Base-by-base conservation (phyloP, 768 basidiomycete genomes). In the Hortiboletus flavorubellus region DNA sequence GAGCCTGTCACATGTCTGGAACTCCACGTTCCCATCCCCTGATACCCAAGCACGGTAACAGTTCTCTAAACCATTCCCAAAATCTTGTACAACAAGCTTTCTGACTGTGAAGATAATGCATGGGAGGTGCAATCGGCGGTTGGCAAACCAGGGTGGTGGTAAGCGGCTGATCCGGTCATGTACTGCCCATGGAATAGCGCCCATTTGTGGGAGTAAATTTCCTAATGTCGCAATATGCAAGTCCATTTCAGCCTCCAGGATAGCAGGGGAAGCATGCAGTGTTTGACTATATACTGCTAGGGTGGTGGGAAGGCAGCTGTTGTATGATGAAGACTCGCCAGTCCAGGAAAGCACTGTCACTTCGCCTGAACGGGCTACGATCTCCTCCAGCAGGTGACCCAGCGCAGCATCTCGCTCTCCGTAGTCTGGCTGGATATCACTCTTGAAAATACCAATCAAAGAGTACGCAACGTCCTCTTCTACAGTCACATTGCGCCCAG, bases 341-440 rank as follows among this genome's bases (percentile, higher is more conserved):
- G 34, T n/a, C 61, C 61, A 62, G n/a, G 29, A 39, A 40, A 62
- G 47, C 6, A 59, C 61, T 0, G 50, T 52, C 21, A 54, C 40
- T 0, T 54, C 60, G 1, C 56, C 53, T 2, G 42, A 51, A 15
- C 61, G 60, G 3, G 42, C 11, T 7, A 62, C 38, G 3, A 62
- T 54, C 16, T 58, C 56, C 2, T 62, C 55, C 39, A 62, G 33
- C 3, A 62, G 55, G 30, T 51, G 61, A 2, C 54, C 60, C 8
- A 61, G 12, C 2, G 59, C 59, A 6, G 39, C 53, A 12, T 39
- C 4, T 2, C 55, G 49, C 39, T 53, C 56, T 12, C 60, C 60
- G 16, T 58, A 61, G 5, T 29, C 35, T 7, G 56, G 56, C 18
- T n/a, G n/a, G 37, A n/a, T n/a, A n/a, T n/a, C n/a, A n/a, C n/a